Evolutionary conservation across 306 rosid genomes (phyloP).

Genomic region (Oemleria cerasiformis): DNA sequence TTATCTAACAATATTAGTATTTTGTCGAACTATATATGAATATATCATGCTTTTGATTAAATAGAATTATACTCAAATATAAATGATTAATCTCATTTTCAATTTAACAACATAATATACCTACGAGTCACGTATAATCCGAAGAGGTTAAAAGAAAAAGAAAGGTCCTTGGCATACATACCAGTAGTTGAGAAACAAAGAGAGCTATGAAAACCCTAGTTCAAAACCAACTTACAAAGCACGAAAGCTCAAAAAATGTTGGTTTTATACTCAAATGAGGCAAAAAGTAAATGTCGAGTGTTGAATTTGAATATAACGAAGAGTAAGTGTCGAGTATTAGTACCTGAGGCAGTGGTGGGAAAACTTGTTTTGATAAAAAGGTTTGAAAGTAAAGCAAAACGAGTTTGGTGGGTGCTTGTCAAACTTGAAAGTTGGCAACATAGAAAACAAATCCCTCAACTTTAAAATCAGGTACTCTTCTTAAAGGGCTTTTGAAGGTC

Average conservation of each 20-base stretch:
- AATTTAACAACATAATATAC: too few species aligned
- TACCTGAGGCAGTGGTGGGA: too few species aligned
- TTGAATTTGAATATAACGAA: neutral
- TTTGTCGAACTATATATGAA: too few species aligned
- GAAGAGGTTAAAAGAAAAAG: neutral
- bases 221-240: neutral
- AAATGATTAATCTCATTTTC: neutral
- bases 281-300: neutral
- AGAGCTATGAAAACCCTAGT: neutral
- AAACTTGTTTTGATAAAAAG: too few species aligned
- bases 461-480: neutral
- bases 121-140: neutral
- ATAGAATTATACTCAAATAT: neutral
- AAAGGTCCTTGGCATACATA: neutral
- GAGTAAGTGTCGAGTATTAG: too few species aligned
- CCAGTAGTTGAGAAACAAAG: neutral
- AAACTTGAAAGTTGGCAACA: neutral
- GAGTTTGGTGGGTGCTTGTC: neutral
- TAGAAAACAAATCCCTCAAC: neutral
- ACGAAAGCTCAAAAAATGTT: neutral
- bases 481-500: neutral
- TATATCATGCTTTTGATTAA: too few species aligned
- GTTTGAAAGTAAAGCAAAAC: neutral
- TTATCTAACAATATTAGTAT: too few species aligned
- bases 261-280: neutral